Conservation (phyloP, 495 filamentous ascomycete species). For the Hypoxylon crocopeplum region DNA sequence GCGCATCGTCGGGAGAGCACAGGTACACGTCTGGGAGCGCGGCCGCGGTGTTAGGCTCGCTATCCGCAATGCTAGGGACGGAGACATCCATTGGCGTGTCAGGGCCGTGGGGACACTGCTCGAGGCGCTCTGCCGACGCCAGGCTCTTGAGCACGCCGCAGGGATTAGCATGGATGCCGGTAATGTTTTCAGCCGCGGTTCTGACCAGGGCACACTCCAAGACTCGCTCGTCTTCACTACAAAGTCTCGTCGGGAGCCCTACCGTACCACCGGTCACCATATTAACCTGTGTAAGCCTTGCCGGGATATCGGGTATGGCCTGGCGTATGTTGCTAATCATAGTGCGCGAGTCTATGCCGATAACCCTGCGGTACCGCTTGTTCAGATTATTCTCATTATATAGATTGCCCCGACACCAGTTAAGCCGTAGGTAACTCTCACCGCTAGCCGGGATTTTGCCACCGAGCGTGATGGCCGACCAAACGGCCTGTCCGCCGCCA, state of each 20-base stretch:
- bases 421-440: slow-evolving; percentile 18
- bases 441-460: not conserved
- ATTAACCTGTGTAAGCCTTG: not conserved
- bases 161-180: not conserved
- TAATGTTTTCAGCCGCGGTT: not conserved
- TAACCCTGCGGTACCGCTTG: not conserved
- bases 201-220: not conserved
- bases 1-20: not conserved
- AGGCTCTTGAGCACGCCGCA: slow-evolving; percentile 1
- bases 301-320: not conserved
- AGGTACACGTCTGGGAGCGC: slow-evolving; percentile 7
- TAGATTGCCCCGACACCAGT: slow-evolving; percentile 7
- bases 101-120: slow-evolving; percentile 1
- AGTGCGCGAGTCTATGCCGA: slow-evolving; percentile 1
- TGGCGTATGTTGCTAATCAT: not conserved
- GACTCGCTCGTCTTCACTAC: not conserved
- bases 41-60: not conserved
- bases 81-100: not conserved
- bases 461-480: not conserved
- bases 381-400: not conserved
- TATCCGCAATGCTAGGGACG: not conserved
- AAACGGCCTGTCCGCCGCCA: slow-evolving; percentile 2
- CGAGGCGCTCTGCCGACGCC: slow-evolving; percentile 8
- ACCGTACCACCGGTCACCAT: not conserved
- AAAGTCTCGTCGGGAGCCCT: not conserved